Evolutionary conservation across 495 filamentous ascomycete species (phyloP), one percentile per base, ranked within the genome.

Genomic region (Pyrenula aspistea): DNA sequence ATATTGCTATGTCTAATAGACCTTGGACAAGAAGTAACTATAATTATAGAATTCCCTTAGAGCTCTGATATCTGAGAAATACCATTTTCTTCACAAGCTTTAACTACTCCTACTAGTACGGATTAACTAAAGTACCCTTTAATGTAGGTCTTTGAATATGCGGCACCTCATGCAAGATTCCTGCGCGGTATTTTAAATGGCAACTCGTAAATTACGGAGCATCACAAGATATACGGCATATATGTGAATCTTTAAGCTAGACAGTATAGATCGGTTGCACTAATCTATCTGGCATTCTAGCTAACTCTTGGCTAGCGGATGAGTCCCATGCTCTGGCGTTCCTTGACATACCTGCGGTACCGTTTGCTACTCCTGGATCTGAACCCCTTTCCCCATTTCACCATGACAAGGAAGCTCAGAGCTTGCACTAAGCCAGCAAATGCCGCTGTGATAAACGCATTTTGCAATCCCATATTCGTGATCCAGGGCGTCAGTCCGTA

Each of bases 401-500:
- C 71, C 71, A 85, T 79, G 11, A 80, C 53, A 2, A 82, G 60
- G 58, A 83, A 81, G 4, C 77, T 74, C 8, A 68, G 61, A 1
- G 74, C 73, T 52, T 77, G 78, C 8, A 77, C 76, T 64, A 85
- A 62, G 0, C 77, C 80, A 2, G 80, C 71, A 62, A 84, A 83
- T 0, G 79, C 82, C 1, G 79, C 82, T 1, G 76, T 77, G 22
- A 86, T 72, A 55, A 86, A 86, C 48, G 79, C 81, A 60, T 83
- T 80, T 67, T 84, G 81, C 50, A 79, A 75, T 2, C 83, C 83
- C 61, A 85, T 66, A 50, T 78, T 68, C 0, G 76, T 65, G 19
- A 84, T 66, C 83, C 83, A 86, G 0, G 82, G 82, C 1, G 83
- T 84, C 57, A 85, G 76, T 68, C 78, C 80, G 61, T 82, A 82